These are phyloP conservation scores for Castanea sativa DNA, from an alignment of 306 rosid species.

Conservation along the genomic window DNA sequence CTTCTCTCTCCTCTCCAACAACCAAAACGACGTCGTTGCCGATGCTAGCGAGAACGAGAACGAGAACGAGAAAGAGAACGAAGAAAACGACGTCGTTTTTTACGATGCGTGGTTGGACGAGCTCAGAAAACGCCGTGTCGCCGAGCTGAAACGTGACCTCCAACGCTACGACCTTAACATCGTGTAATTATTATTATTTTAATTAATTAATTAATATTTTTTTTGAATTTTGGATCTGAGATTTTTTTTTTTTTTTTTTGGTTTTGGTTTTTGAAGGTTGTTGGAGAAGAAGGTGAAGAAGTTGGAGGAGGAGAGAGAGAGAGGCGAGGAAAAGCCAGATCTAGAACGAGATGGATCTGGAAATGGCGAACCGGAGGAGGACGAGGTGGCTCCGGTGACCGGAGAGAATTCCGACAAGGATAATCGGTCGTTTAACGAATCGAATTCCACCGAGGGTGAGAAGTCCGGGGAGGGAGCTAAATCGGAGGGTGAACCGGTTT, in stretches of 20 bases:
- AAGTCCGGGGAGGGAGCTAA: slow-evolving; percentile 32
- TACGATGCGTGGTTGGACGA: slow-evolving; percentile 46
- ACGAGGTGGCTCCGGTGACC: slow-evolving; percentile 18
- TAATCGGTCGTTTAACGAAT: slow-evolving; percentile 73
- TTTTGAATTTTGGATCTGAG: slow-evolving; percentile 39
- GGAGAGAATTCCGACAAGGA: slow-evolving; percentile 68
- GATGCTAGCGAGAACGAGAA: not conserved
- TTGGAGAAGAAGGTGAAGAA: slow-evolving; percentile 68
- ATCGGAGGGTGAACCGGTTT: slow-evolving; percentile 16
- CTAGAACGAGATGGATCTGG: slow-evolving; percentile 47
- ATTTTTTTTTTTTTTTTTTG: not conserved
- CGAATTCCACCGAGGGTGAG: slow-evolving; percentile 57
- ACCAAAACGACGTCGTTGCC: slow-evolving; percentile 30
- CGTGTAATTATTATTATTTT: slow-evolving; percentile 32
- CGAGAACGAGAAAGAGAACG: too few species aligned
- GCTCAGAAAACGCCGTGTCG: slow-evolving; percentile 61
- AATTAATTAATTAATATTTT: not conserved
- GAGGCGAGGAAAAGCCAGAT: slow-evolving; percentile 50
- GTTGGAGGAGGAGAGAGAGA: slow-evolving; percentile 57
- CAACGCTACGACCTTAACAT: slow-evolving; percentile 64
- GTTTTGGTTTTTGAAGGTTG: slow-evolving; percentile 38
- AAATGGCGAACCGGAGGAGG: slow-evolving; percentile 32
- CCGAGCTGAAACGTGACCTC: slow-evolving; percentile 71
- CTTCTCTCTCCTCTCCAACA: slow-evolving; percentile 21
- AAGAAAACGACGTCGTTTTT: slow-evolving; percentile 26